These are phyloP conservation scores for Epicoccum nigrum DNA, from an alignment of 2,329 filamentous ascomycete species.

Conservation along the genomic window DNA sequence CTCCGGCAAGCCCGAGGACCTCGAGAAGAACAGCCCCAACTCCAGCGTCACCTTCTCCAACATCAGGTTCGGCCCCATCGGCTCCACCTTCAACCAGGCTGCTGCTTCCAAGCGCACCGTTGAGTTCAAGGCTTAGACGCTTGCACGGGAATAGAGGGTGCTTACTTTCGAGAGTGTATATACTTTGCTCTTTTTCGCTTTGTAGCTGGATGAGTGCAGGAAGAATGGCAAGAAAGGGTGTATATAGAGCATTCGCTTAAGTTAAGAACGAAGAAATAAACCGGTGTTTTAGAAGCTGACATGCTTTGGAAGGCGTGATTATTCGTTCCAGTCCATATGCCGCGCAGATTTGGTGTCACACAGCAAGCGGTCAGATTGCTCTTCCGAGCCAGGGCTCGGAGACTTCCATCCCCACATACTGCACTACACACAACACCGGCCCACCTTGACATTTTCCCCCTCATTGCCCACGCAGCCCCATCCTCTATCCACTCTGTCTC, in stretches of 20 bases:
- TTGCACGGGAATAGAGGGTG: not conserved
- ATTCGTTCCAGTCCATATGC: no score
- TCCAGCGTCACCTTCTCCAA: slow-evolving; percentile 48
- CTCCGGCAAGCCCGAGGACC: slow-evolving; percentile 46
- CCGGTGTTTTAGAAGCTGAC: not conserved
- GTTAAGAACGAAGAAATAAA: not conserved
- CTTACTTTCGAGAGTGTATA: not conserved
- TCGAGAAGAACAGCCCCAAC: slow-evolving; percentile 44
- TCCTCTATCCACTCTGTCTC: no score
- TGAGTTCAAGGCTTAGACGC: not conserved
- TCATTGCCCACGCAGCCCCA: no score
- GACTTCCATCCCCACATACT: no score
- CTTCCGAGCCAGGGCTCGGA: no score
- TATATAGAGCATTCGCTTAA: slow-evolving; percentile 3
- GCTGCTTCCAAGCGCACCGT: slow-evolving; percentile 29
- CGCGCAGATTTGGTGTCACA: no score
- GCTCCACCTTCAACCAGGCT: slow-evolving; percentile 45
- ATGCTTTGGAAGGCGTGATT: no score
- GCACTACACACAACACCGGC: no score
- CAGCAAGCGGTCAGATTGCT: no score
- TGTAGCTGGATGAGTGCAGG: not conserved
- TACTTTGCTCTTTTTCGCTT: not conserved
- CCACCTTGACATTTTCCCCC: no score
- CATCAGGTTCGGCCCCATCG: slow-evolving; percentile 50
- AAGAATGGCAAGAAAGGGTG: not conserved